Conservation (phyloP, 108 stramenopile genomes). For the Chaetoceros muelleri region DNA sequence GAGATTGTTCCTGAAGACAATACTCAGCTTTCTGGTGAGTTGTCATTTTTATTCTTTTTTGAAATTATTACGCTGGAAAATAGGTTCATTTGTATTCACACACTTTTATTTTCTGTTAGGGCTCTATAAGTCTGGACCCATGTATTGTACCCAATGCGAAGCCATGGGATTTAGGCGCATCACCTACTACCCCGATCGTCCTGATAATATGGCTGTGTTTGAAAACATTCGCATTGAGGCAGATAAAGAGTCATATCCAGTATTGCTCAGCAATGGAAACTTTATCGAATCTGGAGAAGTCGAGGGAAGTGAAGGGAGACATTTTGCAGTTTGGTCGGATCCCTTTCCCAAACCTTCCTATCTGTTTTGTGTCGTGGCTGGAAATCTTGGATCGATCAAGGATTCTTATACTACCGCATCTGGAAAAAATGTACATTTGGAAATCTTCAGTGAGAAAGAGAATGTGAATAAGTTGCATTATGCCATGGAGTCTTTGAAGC, state of each 20-base stretch:
- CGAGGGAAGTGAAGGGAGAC: slow-evolving; percentile 31
- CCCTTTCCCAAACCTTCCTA: slow-evolving; percentile 94
- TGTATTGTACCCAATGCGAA: slow-evolving; percentile 93
- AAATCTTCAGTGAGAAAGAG: slow-evolving; percentile 73
- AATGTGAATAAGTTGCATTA: slow-evolving; percentile 80
- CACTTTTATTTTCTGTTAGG: too few species aligned
- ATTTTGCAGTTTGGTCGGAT: slow-evolving; percentile 87
- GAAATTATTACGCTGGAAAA: too few species aligned
- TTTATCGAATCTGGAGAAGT: slow-evolving; percentile 43
- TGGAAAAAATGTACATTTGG: slow-evolving; percentile 70
- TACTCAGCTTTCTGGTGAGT: slow-evolving; percentile 60
- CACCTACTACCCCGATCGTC: slow-evolving; percentile 91
- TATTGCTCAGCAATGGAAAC: slow-evolving; percentile 92
- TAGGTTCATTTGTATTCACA: too few species aligned
- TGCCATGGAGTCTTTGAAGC: slow-evolving; percentile 82
- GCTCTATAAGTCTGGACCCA: slow-evolving; percentile 78
- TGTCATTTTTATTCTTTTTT: too few species aligned
- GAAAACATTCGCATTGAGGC: slow-evolving; percentile 69
- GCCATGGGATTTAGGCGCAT: slow-evolving; percentile 86
- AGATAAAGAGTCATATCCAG: slow-evolving; percentile 59
- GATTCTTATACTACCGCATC: slow-evolving; percentile 55
- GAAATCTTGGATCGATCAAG: slow-evolving; percentile 71
- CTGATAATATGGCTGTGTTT: slow-evolving; percentile 93
- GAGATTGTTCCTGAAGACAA: slow-evolving; percentile 80
- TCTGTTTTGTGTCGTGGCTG: slow-evolving; percentile 91